Percentiles rank a stretch among this genome's conserved stretches.
phyloP scores from a whole-genome alignment of 306 rosid species.

The Vigna reflexopilosa region DNA sequence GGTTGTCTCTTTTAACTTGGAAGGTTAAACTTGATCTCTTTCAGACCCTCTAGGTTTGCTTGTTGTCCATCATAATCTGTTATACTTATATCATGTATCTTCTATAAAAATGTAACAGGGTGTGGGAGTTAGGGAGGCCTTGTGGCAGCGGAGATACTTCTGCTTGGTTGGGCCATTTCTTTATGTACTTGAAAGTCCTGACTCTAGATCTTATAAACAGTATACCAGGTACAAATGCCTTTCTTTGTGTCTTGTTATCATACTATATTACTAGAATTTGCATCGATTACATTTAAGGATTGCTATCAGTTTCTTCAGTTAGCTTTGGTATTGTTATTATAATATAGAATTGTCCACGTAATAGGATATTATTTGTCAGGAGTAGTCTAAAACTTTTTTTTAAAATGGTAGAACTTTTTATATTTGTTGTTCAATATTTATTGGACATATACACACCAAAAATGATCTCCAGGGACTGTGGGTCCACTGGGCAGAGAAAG shows the following conservation, averaged over 20 bases:
- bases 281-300: constrained; percentile 16
- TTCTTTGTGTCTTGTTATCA: constrained; percentile 36
- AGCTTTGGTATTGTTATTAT: constrained; percentile 22
- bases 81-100: constrained; percentile 4
- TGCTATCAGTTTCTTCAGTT: constrained; percentile 20
- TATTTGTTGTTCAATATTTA: background rate
- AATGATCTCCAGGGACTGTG: too few species aligned
- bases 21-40: constrained; percentile 64
- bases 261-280: background rate
- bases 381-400: background rate
- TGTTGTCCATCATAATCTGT: constrained; percentile 33
- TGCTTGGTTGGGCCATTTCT: constrained; percentile 92
- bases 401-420: background rate
- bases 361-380: constrained; percentile 6
- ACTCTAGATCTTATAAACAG: constrained; percentile 84
- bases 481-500: too few species aligned
- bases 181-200: constrained; percentile 87
- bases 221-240: constrained; percentile 70
- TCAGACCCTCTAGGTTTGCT: constrained; percentile 8
- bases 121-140: constrained; percentile 94
- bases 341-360: constrained; percentile 1
- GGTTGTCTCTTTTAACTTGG: constrained; percentile 82
- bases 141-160: constrained; percentile 86
- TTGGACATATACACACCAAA: too few species aligned
- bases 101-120: constrained; percentile 64